Conservation (phyloP, 2,329 filamentous ascomycete species). For the Fusarium xylarioides region DNA sequence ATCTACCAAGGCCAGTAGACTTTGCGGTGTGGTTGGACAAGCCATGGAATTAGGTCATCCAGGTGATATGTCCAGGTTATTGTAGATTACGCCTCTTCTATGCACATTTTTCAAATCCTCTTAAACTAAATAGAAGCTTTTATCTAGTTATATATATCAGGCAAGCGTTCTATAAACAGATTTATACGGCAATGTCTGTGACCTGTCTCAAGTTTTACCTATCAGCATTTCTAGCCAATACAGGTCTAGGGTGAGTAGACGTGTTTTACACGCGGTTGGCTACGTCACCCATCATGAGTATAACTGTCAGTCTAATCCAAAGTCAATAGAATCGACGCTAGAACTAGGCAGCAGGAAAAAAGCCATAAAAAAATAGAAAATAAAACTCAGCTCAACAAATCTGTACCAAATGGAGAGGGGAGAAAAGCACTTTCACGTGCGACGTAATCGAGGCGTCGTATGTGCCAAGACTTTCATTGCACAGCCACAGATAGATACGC, state of each 20-base stretch:
- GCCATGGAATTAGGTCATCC: not conserved
- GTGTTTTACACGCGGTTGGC: not conserved
- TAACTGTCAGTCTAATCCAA: not conserved
- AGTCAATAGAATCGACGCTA: not conserved
- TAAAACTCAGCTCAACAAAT: accelerated
- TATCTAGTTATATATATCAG: not conserved
- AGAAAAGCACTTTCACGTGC: too few species aligned
- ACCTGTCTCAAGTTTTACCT: not conserved
- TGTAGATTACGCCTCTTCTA: not conserved
- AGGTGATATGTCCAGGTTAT: too few species aligned
- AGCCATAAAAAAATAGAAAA: not conserved
- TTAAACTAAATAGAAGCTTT: not conserved
- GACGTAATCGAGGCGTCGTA: not conserved
- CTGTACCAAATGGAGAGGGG: not conserved
- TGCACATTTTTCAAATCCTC: not conserved
- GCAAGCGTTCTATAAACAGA: not conserved
- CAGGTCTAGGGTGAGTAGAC: not conserved
- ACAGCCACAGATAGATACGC: not conserved
- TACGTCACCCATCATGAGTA: not conserved
- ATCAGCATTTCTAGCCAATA: not conserved
- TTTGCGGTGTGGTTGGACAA: accelerated
- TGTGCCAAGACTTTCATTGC: not conserved
- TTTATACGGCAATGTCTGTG: accelerated
- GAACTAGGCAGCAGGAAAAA: not conserved
- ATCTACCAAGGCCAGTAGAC: not conserved